phyloP scores from a whole-genome alignment of 306 rosid genomes.

The Quercus glauca region DNA sequence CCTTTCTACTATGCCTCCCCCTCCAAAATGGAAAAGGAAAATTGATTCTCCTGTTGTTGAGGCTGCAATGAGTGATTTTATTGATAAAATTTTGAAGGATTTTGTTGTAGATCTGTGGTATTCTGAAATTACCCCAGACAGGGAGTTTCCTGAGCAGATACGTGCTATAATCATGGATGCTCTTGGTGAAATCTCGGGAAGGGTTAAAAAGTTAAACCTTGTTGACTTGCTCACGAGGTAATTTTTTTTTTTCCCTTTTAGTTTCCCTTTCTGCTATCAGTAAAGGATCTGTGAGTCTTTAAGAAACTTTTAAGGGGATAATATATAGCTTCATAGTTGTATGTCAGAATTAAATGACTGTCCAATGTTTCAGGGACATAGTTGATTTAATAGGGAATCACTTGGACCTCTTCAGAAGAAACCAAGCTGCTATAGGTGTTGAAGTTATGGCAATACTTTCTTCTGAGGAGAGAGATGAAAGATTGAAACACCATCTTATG shows the following conservation, averaged over 20 bases:
- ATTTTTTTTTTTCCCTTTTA: neutral
- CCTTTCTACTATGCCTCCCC: constrained; percentile 51
- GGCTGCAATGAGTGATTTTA: constrained; percentile 69
- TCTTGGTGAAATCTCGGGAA: constrained; percentile 74
- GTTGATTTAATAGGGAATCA: constrained; percentile 82
- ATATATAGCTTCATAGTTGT: neutral
- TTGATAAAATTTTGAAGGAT: constrained; percentile 81
- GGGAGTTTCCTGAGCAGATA: constrained; percentile 78
- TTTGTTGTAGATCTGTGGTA: constrained; percentile 88
- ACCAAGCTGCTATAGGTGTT: constrained; percentile 84
- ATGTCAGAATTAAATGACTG: neutral
- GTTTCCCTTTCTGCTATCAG: constrained; percentile 16
- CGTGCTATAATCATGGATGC: constrained; percentile 81
- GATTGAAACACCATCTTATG: constrained; percentile 81
- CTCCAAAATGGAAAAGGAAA: constrained; percentile 73
- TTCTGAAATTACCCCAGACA: constrained; percentile 80
- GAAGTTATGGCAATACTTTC: constrained; percentile 90
- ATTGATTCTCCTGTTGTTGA: constrained; percentile 80
- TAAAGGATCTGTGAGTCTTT: constrained; percentile 17
- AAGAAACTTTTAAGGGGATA: constrained; percentile 5
- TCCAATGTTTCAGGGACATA: constrained; percentile 63
- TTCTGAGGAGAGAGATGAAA: constrained; percentile 93
- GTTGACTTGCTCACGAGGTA: constrained; percentile 94
- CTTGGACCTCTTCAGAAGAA: constrained; percentile 91
- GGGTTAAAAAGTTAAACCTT: constrained; percentile 78